These are phyloP conservation scores for Apiospora sp. DNA, from an alignment of 2,329 filamentous ascomycete species.

Conservation along the genomic window DNA sequence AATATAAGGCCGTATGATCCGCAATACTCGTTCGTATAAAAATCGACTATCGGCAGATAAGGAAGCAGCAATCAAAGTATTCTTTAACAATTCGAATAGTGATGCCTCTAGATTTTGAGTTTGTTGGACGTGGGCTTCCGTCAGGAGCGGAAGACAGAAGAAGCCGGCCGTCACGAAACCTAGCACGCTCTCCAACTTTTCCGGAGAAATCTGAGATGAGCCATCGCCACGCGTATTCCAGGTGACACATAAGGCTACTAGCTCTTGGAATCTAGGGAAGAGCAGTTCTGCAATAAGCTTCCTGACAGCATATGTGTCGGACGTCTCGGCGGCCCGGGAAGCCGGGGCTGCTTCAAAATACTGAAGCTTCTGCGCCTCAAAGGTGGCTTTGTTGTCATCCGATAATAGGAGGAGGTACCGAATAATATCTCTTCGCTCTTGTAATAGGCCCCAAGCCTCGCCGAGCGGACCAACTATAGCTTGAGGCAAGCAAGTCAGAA, in stretches of 20 bases:
- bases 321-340: slow-evolving; percentile 43
- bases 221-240: slow-evolving; percentile 57
- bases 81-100: slow-evolving; percentile 51
- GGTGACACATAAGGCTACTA: slow-evolving; percentile 54
- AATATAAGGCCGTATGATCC: slow-evolving; percentile 54
- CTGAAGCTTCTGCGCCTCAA: slow-evolving; percentile 21
- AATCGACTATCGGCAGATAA: slow-evolving; percentile 53
- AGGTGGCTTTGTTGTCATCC: slow-evolving; percentile 33
- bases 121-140: slow-evolving; percentile 55
- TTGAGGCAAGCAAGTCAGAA: slow-evolving; percentile 41
- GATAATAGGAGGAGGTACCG: slow-evolving; percentile 65
- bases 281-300: slow-evolving; percentile 63
- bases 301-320: slow-evolving; percentile 52
- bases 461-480: slow-evolving; percentile 57
- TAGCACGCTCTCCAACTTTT: slow-evolving; percentile 61
- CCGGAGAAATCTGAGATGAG: slow-evolving; percentile 57
- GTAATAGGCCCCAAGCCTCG: slow-evolving; percentile 56
- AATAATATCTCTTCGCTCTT: slow-evolving; percentile 53
- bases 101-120: slow-evolving; percentile 57
- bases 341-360: slow-evolving; percentile 14
- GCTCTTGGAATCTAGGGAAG: slow-evolving; percentile 59
- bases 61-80: slow-evolving; percentile 50
- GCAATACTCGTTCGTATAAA: slow-evolving; percentile 57
- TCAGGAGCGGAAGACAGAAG: slow-evolving; percentile 57
- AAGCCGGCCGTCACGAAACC: slow-evolving; percentile 55